These are phyloP conservation scores for Pelargonium exstipulatum DNA, from an alignment of 441 rosid species.

Conservation along the genomic window DNA sequence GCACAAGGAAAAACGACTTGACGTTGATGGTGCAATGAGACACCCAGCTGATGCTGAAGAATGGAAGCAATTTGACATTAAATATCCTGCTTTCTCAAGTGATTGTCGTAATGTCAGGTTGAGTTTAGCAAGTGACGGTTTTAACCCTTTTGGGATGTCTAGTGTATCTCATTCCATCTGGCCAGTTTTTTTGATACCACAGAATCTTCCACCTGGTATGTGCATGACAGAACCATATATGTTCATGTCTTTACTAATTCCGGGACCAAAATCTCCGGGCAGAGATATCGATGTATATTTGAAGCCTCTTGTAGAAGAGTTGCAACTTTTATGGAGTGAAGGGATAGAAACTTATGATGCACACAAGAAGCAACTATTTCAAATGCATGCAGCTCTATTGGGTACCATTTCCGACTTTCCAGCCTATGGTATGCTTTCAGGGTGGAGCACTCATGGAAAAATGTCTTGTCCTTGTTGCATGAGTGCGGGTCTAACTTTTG, in stretches of 20 bases:
- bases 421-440: background rate
- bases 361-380: background rate
- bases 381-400: background rate
- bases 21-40: background rate
- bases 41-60: constrained; percentile 1
- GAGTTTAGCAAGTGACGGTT: constrained; percentile 10
- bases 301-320: constrained; percentile 9
- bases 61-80: constrained; percentile 8
- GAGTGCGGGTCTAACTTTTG: too few relatives aligned
- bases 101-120: constrained; percentile 5
- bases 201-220: constrained; percentile 6
- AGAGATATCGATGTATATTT: background rate
- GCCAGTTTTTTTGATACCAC: background rate
- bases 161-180: background rate
- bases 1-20: background rate
- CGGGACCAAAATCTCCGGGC: background rate
- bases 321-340: background rate
- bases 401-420: constrained; percentile 8
- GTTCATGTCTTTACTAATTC: constrained; percentile 3
- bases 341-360: background rate
- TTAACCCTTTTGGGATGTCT: constrained; percentile 8
- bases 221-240: background rate
- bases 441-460: background rate
- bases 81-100: background rate
- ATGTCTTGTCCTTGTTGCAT: constrained; percentile 1